A percentile compares a stretch with the other conserved stretches of the same genome.
Evolutionary conservation across 208 protist species (phyloP).

Genomic region (Trypanosoma boissoni): DNA sequence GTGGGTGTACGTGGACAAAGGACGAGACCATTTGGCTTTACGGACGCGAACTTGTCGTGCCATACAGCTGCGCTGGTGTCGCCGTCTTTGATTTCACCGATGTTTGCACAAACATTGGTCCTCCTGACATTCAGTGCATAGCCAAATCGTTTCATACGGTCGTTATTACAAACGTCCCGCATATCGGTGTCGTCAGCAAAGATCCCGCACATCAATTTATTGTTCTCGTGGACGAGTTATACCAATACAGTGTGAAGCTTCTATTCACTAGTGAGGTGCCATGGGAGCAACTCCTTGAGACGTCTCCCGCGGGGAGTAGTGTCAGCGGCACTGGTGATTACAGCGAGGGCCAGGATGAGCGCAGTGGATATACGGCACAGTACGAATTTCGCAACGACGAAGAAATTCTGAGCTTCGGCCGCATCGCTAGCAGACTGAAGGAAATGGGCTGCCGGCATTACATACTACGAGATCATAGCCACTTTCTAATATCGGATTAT

Average conservation of each 20-base stretch:
- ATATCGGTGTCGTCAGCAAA: conserved; percentile 47
- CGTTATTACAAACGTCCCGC: conserved; percentile 76
- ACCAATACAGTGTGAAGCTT: conserved; percentile 89
- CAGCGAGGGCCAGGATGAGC: conserved; percentile 80
- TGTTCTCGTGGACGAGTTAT: conserved; percentile 85
- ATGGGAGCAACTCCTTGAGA: conserved; percentile 58
- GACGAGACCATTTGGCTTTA: conserved; percentile 58
- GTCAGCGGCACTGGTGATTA: conserved; percentile 24
- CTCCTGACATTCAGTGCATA: conserved; percentile 73
- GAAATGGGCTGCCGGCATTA: conserved; percentile 80
- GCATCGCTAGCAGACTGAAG: conserved; percentile 67
- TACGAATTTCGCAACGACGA: conserved; percentile 75
- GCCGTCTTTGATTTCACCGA: conserved; percentile 83
- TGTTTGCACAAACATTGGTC: conserved; percentile 61
- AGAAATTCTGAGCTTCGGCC: conserved; percentile 71
- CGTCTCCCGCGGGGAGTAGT: background rate
- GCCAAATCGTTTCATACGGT: conserved; percentile 75
- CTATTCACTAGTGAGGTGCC: conserved; percentile 72
- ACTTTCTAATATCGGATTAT: conserved; percentile 73
- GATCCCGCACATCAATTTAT: conserved; percentile 85
- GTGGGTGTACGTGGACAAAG: conserved; percentile 33
- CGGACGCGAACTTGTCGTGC: conserved; percentile 62
- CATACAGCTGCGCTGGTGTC: conserved; percentile 58
- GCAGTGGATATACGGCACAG: conserved; percentile 53
- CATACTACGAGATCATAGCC: conserved; percentile 56